Base-by-base conservation (phyloP, 1,284 basidiomycete genomes). In the Chondrostereum purpureum region DNA sequence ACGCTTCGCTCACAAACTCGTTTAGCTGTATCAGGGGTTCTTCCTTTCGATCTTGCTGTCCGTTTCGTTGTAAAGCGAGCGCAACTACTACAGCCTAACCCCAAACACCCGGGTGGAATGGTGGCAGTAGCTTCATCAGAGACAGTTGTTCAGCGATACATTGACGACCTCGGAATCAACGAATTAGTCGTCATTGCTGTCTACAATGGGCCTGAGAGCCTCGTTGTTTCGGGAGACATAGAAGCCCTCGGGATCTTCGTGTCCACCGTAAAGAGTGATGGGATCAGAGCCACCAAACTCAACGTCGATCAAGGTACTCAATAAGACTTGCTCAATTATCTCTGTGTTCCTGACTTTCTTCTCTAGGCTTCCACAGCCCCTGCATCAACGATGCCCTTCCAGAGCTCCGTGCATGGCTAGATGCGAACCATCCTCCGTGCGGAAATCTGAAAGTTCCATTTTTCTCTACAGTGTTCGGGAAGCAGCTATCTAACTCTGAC, bases 281-380 rank as follows among this genome's bases (percentile, higher is more conserved):
- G 61, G 1, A 47, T 61, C 35, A 54, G 58, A 39, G 55, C 27
- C 18, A 20, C 42, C 5, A 34, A 18, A 23, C 18, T 43, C 12
- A 57, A 58, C 14, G 60, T 67, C 13, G 58, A 64, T 47, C 64
- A 65, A 47, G 52, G 52, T 53, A 39, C 6, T 5, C 17, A 20
- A 10, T 17, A 44, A 21, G 14, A 11, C 39, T 12, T 3, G 10
- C 14, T 18, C 14, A 39, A 4, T n/a, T n/a, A 11, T 31, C 13
- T 22, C 11, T 40, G 3, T n/a, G 14, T 8, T 34, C 5, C 12
- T 39, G 35, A 31, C 37, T 3, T 34, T 27, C 43, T 11, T 21
- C 24, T 11, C 33, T n/a, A 65, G 64, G 61, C 8, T 66, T 66
- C 56, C 64, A 66, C 21, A 64, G 63, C 43, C 60, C 59, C 27